Evolutionary conservation across 179 eudicot genomes (phyloP).

Genomic region (Sideroxylon spinosum): DNA sequence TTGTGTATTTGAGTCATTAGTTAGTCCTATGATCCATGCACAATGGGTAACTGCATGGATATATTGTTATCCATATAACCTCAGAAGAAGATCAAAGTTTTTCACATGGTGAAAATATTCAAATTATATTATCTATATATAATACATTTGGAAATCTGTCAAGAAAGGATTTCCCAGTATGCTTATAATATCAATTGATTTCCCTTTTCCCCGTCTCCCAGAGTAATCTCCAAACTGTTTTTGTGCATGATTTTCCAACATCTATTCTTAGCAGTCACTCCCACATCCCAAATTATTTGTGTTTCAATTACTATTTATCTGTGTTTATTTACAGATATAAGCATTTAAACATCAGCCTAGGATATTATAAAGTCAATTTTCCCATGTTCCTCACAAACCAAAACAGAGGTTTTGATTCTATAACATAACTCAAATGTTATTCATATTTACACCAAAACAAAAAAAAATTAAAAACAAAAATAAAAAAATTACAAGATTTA

Average conservation of each 20-base stretch:
- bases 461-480: too few species aligned
- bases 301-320: not conserved
- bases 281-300: not conserved
- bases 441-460: not conserved
- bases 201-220: not conserved
- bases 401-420: conserved; percentile 15
- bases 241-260: not conserved
- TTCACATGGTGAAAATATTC: too few species aligned
- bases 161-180: too few species aligned
- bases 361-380: conserved; percentile 2
- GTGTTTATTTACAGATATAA: not conserved
- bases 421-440: conserved; percentile 13
- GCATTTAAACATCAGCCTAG: conserved; percentile 1
- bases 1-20: too few species aligned
- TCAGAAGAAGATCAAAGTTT: too few species aligned
- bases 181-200: not conserved
- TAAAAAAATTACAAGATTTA: conserved; percentile 5
- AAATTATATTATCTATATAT: not conserved
- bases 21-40: too few species aligned
- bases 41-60: too few species aligned
- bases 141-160: not conserved
- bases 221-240: not conserved
- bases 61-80: too few species aligned
- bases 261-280: not conserved
- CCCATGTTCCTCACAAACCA: not conserved